Conservation (phyloP, 2,329 filamentous ascomycete species). For the Fusarium chlamydosporum region DNA sequence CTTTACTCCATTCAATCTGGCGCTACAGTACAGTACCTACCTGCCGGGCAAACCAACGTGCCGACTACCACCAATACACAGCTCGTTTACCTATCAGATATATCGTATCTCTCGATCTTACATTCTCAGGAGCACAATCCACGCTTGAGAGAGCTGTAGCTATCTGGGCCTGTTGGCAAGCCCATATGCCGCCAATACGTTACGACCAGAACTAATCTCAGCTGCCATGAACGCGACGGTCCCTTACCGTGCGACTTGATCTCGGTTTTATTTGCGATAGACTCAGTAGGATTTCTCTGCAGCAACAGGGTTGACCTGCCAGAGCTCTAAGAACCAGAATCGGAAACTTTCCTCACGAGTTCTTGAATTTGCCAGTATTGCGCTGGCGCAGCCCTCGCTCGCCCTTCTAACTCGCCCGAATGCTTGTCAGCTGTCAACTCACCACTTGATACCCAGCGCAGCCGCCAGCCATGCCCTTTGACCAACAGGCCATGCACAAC, state of each 20-base stretch:
- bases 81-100: conserved; percentile 12
- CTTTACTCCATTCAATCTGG: conserved; percentile 39
- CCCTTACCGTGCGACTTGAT: conserved; percentile 37
- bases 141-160: conserved; percentile 4
- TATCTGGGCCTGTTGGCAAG: background rate
- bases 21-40: conserved; percentile 7
- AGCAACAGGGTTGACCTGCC: conserved; percentile 7
- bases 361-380: conserved; percentile 31
- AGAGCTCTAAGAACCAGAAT: conserved; percentile 18
- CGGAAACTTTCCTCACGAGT: conserved; percentile 21
- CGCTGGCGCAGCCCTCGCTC: conserved; percentile 45
- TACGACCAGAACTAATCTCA: conserved; percentile 18
- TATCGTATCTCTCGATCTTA: conserved; percentile 19
- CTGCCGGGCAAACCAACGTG: conserved; percentile 28
- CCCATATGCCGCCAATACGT: conserved; percentile 13
- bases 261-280: conserved; percentile 32
- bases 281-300: conserved; percentile 21
- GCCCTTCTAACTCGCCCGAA: conserved; percentile 54
- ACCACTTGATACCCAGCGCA: conserved; percentile 40
- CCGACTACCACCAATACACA: conserved; percentile 20
- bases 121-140: background rate
- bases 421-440: conserved; percentile 55
- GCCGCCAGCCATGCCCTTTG: conserved; percentile 55
- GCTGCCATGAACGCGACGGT: conserved; percentile 36
- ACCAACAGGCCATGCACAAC: conserved; percentile 61